Percentiles rank a stretch among this genome's conserved stretches.
These are phyloP conservation scores for Aspergillus proliferans DNA, from an alignment of 2,329 filamentous ascomycete species.

Conservation along the genomic window DNA sequence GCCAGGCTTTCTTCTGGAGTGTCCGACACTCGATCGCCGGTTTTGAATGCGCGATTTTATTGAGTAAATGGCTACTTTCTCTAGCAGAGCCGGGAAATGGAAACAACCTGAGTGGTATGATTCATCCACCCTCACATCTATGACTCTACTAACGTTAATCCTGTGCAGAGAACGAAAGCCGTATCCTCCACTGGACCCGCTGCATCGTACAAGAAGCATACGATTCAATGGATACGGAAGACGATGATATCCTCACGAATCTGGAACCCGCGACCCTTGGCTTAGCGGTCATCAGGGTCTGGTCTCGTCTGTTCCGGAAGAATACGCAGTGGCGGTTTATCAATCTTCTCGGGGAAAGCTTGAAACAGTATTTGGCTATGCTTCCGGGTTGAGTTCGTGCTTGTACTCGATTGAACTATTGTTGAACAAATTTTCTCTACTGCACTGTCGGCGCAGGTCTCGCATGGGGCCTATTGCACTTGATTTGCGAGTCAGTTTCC, in stretches of 20 bases:
- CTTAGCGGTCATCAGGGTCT: constrained; percentile 24
- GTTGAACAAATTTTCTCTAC: too few species aligned
- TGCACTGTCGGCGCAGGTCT: too few species aligned
- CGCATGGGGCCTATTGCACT: too few species aligned
- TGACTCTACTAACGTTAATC: background rate
- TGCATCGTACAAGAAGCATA: constrained; percentile 30
- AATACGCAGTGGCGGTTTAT: constrained; percentile 32
- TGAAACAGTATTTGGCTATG: constrained; percentile 24
- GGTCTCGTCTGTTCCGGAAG: constrained; percentile 25
- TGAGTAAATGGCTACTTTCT: constrained; percentile 42
- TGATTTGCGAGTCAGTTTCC: too few species aligned
- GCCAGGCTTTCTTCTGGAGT: constrained; percentile 34
- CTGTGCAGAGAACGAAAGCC: constrained; percentile 23
- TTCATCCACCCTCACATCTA: background rate
- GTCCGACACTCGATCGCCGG: constrained; percentile 31
- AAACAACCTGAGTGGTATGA: constrained; percentile 23
- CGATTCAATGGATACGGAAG: constrained; percentile 24
- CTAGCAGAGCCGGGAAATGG: constrained; percentile 20
- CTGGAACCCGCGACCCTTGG: constrained; percentile 22
- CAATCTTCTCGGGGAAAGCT: constrained; percentile 25
- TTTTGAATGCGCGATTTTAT: constrained; percentile 34
- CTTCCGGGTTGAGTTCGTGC: constrained; percentile 10
- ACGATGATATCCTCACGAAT: constrained; percentile 16
- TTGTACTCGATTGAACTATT: background rate
- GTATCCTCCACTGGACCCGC: constrained; percentile 27